Conservation (phyloP, 2,329 filamentous ascomycete genomes). For the Pseudohalonectria lignicola region DNA sequence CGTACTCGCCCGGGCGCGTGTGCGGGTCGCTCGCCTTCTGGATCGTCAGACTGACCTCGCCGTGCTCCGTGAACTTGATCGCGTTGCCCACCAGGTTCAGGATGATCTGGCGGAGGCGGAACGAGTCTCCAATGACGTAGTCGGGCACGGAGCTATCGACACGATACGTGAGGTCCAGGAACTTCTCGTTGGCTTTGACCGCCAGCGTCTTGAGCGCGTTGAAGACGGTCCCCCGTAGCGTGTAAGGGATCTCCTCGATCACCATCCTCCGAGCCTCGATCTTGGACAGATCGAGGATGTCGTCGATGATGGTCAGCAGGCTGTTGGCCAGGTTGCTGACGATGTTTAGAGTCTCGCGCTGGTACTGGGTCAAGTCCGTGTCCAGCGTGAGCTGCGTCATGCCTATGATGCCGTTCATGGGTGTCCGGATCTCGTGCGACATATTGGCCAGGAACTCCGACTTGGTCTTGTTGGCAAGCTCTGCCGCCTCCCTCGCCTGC, state of each 20-base stretch:
- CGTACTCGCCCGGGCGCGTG: constrained; percentile 62
- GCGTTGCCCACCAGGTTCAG: constrained; percentile 95
- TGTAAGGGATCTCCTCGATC: constrained; percentile 96
- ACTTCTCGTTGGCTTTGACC: constrained; percentile 96
- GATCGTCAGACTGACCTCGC: constrained; percentile 92
- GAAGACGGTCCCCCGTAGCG: constrained; percentile 87
- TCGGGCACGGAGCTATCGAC: constrained; percentile 91
- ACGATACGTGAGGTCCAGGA: constrained; percentile 82
- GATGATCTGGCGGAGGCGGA: constrained; percentile 92
- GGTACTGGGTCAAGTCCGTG: constrained; percentile 87
- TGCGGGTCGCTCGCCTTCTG: constrained; percentile 48
- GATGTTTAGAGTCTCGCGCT: constrained; percentile 97
- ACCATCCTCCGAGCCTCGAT: constrained; percentile 97
- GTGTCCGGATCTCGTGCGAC: constrained; percentile 96
- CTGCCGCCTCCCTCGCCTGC: constrained; percentile 87
- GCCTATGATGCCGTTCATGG: constrained; percentile 95
- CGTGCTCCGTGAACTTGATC: constrained; percentile 97
- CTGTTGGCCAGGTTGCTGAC: constrained; percentile 96
- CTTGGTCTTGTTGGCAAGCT: constrained; percentile 95
- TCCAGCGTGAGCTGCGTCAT: constrained; percentile 93
- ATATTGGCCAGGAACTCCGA: constrained; percentile 98
- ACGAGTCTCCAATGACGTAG: constrained; percentile 91
- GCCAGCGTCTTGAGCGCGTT: constrained; percentile 93
- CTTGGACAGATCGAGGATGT: constrained; percentile 64
- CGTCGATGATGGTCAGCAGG: constrained; percentile 91